Evolutionary conservation across 805 yeast species (phyloP).

Genomic region (Metschnikowia continentalis): DNA sequence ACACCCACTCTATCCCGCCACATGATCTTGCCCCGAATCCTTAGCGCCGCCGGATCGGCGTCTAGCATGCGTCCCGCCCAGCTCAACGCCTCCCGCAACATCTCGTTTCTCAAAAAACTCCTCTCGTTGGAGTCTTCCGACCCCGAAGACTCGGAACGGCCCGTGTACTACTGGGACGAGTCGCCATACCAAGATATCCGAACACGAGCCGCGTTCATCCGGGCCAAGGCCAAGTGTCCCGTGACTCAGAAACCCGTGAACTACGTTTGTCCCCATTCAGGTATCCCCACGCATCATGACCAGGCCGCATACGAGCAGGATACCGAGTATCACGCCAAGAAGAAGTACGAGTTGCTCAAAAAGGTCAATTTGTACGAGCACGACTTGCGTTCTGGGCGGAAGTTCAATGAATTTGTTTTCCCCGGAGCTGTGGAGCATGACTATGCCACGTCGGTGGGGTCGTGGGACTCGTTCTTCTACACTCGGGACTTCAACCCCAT

Average conservation of each 20-base stretch:
- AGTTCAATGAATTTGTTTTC: conserved; percentile 92
- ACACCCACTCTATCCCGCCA: no score
- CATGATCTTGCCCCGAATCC: conserved; percentile 1
- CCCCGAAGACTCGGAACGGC: conserved; percentile 24
- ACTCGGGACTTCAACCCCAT: conserved; percentile 90
- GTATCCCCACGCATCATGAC: conserved; percentile 94
- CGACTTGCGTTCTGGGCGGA: conserved; percentile 89
- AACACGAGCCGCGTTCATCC: conserved; percentile 85
- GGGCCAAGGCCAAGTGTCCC: conserved; percentile 86
- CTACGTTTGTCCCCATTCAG: conserved; percentile 88
- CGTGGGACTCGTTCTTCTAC: conserved; percentile 92
- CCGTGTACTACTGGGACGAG: conserved; percentile 75
- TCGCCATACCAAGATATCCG: conserved; percentile 86
- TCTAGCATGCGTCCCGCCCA: background rate
- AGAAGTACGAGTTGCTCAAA: conserved; percentile 68
- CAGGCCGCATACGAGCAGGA: conserved; percentile 87
- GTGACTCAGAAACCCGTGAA: conserved; percentile 77
- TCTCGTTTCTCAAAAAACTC: conserved; percentile 37
- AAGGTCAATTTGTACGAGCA: conserved; percentile 92
- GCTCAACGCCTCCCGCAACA: conserved; percentile 1
- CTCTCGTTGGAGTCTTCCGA: conserved; percentile 33
- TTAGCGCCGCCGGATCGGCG: conserved; percentile 3
- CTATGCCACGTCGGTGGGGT: conserved; percentile 66
- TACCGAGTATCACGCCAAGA: conserved; percentile 59
- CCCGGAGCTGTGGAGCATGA: conserved; percentile 78